These are phyloP conservation scores for Glonium stellatum DNA, from an alignment of 495 filamentous ascomycete genomes.

Conservation along the genomic window DNA sequence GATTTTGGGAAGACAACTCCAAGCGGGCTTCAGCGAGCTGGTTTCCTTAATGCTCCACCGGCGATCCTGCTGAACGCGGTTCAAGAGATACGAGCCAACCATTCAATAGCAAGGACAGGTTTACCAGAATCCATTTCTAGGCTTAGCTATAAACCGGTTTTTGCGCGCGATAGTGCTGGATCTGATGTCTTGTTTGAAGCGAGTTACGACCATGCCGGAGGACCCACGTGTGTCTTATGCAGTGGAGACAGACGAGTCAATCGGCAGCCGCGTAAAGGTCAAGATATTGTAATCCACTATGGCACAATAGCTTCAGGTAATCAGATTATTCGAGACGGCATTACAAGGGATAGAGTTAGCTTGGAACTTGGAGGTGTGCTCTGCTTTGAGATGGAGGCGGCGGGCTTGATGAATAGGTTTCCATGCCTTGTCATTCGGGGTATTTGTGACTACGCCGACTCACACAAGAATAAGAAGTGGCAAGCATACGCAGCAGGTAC, in stretches of 20 bases:
- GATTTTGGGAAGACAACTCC: too few species aligned
- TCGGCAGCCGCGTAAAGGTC: neutral
- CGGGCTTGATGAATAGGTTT: too few species aligned
- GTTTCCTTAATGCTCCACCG: slow-evolving; percentile 35
- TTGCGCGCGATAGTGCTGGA: neutral
- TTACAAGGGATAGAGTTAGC: neutral
- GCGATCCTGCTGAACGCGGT: slow-evolving; percentile 31
- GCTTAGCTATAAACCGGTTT: neutral
- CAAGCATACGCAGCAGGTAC: too few species aligned
- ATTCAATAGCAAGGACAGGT: neutral
- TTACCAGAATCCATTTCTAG: neutral
- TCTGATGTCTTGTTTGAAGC: neutral
- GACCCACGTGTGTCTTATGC: neutral
- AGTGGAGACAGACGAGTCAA: neutral
- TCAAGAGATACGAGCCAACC: slow-evolving; percentile 13
- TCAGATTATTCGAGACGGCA: neutral
- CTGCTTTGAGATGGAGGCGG: too few species aligned
- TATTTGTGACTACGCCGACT: too few species aligned
- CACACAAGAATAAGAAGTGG: too few species aligned
- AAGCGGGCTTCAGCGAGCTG: slow-evolving; percentile 33
- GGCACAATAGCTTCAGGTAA: slow-evolving; percentile 9
- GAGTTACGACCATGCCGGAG: neutral
- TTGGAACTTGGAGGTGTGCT: neutral
- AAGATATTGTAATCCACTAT: neutral
- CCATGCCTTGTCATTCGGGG: too few species aligned